Evolutionary conservation across 768 basidiomycete species (phyloP).

Genomic region (Russula abietina): DNA sequence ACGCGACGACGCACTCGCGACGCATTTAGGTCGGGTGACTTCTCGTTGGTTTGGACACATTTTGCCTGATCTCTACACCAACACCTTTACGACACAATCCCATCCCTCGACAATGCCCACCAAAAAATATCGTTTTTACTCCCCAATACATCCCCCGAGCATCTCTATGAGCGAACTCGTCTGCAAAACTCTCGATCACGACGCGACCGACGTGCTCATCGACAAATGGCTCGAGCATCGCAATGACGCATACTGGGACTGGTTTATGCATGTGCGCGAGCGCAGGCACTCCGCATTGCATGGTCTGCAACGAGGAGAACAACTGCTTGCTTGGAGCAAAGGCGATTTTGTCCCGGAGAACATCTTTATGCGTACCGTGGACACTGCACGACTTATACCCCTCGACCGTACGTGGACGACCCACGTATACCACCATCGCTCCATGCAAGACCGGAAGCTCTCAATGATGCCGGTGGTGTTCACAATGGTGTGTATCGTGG

Average conservation of each 20-base stretch:
- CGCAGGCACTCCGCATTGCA: slow-evolving; percentile 52
- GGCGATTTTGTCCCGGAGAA: slow-evolving; percentile 76
- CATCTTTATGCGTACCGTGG: slow-evolving; percentile 72
- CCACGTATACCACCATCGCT: slow-evolving; percentile 71
- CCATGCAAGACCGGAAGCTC: slow-evolving; percentile 64
- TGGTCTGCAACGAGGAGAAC: slow-evolving; percentile 36
- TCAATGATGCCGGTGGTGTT: slow-evolving; percentile 79
- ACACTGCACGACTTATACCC: slow-evolving; percentile 71
- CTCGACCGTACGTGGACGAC: slow-evolving; percentile 80
- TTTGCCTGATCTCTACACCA: neutral
- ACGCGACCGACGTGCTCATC: slow-evolving; percentile 71
- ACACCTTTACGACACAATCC: neutral
- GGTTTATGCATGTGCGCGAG: slow-evolving; percentile 67
- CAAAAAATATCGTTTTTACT: slow-evolving; percentile 41
- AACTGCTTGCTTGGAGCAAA: slow-evolving; percentile 49
- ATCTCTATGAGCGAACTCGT: slow-evolving; percentile 75
- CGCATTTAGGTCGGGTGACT: neutral
- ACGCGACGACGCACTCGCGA: neutral
- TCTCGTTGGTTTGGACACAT: neutral
- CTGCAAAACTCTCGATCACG: slow-evolving; percentile 70
- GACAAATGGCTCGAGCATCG: slow-evolving; percentile 80
- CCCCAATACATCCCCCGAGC: slow-evolving; percentile 56
- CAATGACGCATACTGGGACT: slow-evolving; percentile 69
- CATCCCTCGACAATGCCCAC: slow-evolving; percentile 12
- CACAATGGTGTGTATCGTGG: slow-evolving; percentile 53